phyloP scores from a whole-genome alignment of 345 rosid genomes.

The Moricandia moricandioides region DNA sequence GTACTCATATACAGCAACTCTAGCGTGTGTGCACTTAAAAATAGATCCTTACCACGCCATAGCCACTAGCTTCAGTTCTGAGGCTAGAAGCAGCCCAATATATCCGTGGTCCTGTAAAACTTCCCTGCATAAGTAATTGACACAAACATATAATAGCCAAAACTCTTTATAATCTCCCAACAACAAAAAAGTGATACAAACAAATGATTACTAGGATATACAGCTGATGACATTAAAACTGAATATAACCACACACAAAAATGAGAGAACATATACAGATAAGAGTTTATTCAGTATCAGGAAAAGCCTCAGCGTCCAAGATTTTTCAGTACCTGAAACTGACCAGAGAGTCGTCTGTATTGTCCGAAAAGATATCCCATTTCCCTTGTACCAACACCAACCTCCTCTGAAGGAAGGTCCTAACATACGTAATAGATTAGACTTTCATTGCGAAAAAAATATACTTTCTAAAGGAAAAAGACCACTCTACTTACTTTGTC shows the following conservation, averaged over 20 bases:
- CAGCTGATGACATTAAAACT: neutral
- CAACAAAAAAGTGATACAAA: conserved; percentile 11
- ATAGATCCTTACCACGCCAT: conserved; percentile 74
- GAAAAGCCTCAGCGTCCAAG: conserved; percentile 6
- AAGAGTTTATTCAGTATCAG: neutral
- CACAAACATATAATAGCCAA: conserved; percentile 43
- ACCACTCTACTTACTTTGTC: conserved; percentile 62
- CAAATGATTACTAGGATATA: neutral
- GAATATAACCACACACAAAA: neutral
- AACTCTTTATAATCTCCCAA: conserved; percentile 27
- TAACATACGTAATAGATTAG: conserved; percentile 27
- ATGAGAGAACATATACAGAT: conserved; percentile 3
- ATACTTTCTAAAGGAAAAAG: neutral
- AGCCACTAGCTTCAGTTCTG: conserved; percentile 99
- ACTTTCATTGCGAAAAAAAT: conserved; percentile 4
- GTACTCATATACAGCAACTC: neutral
- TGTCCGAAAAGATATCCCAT: conserved; percentile 99
- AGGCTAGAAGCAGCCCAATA: conserved; percentile 99
- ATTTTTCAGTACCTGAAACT: conserved; percentile 76
- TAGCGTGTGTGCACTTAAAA: neutral
- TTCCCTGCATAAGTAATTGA: conserved; percentile 90
- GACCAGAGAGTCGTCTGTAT: conserved; percentile 89
- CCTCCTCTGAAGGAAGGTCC: conserved; percentile 99
- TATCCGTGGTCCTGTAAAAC: conserved; percentile 95
- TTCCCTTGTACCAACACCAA: conserved; percentile 97